Base-by-base conservation (phyloP, 352 stramenopile species). In the Phytophthora cajani region DNA sequence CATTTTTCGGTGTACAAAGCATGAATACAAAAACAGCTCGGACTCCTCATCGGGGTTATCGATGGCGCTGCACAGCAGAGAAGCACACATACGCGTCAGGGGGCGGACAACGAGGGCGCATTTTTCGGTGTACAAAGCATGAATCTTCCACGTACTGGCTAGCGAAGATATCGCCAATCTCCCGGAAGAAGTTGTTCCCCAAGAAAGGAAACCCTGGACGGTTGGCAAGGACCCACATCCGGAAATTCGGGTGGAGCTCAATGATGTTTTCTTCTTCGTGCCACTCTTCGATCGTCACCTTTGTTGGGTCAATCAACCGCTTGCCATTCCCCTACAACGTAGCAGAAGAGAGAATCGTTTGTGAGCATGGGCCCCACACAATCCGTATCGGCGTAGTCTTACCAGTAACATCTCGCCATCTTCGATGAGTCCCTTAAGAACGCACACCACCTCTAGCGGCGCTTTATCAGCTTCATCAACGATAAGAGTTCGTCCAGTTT, bases 381-480 rank as follows among this genome's bases (percentile, higher is more conserved):
- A 36, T 36, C 16, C 19, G 23, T 12, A n/a, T 10, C 5, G 19
- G 10, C 61, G 19, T 40, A 12, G 19, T 58, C 57, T 63, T 79
- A 93, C 82, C 58, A 99, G 73, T 7, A 97, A 76, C 78, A 99
- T 95, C 57, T 98, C 94, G 55, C 97, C 94, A 77, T 99, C 97
- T 88, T 99, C 96, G 44, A 99, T 92, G 10, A 99, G 75, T 1
- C 91, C 90, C 76, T 99, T 99, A 3, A 99, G 78, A n/a, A 99
- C 78, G 23, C 93, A 96, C 17, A 98, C 90, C 1, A 99, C 97
- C 67, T 99, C 95, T 0, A 97, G 80, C 14, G 96, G 96, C 14
- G 97, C 97, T 77, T 99, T 99, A 77, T 99, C 97, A 30, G 95
- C 96, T 78, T 99, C 97, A 67, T 99, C 97, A 0, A 99, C 80